A percentile compares a stretch with the other conserved stretches of the same genome.
These are phyloP conservation scores for Xylaria sp. DNA, from an alignment of 2,329 filamentous ascomycete genomes.

Conservation along the genomic window DNA sequence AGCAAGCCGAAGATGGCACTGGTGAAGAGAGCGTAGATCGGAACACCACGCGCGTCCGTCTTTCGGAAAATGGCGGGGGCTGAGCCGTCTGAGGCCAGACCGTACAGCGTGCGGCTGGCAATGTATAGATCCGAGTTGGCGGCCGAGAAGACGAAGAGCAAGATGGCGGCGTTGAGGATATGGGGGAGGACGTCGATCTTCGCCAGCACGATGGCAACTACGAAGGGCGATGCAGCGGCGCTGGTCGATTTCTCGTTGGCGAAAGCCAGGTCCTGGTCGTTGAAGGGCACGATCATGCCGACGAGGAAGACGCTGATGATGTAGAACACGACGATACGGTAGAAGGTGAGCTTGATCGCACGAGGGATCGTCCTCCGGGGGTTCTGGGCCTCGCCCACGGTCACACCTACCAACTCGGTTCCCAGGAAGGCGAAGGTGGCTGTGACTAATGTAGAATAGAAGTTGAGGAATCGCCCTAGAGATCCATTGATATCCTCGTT, in stretches of 20 bases:
- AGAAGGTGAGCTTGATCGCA: conserved; percentile 84
- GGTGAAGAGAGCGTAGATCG: conserved; percentile 71
- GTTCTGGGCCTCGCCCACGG: conserved; percentile 82
- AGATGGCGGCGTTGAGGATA: conserved; percentile 78
- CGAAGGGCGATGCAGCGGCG: conserved; percentile 77
- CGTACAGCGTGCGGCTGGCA: conserved; percentile 77
- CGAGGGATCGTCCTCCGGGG: conserved; percentile 80
- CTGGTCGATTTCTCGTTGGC: conserved; percentile 63
- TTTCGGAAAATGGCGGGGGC: conserved; percentile 77
- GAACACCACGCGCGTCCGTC: conserved; percentile 78
- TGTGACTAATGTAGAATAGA: conserved; percentile 79
- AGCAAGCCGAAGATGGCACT: conserved; percentile 73
- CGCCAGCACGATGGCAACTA: conserved; percentile 75
- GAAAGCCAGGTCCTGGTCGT: conserved; percentile 69
- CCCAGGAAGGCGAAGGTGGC: conserved; percentile 84
- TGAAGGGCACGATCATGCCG: conserved; percentile 80
- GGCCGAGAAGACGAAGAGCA: conserved; percentile 80
- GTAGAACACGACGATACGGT: conserved; percentile 85
- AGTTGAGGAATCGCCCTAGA: conserved; percentile 67
- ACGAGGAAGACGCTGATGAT: conserved; percentile 77
- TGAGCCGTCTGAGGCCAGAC: conserved; percentile 76
- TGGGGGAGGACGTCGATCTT: conserved; percentile 71
- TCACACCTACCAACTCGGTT: conserved; percentile 81
- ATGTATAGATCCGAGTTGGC: conserved; percentile 84
- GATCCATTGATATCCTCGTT: conserved; percentile 58